A percentile compares a stretch with the other conserved stretches of the same genome.
These are phyloP conservation scores for Tricholoma sp. DNA, from an alignment of 768 basidiomycete species.

Conservation along the genomic window DNA sequence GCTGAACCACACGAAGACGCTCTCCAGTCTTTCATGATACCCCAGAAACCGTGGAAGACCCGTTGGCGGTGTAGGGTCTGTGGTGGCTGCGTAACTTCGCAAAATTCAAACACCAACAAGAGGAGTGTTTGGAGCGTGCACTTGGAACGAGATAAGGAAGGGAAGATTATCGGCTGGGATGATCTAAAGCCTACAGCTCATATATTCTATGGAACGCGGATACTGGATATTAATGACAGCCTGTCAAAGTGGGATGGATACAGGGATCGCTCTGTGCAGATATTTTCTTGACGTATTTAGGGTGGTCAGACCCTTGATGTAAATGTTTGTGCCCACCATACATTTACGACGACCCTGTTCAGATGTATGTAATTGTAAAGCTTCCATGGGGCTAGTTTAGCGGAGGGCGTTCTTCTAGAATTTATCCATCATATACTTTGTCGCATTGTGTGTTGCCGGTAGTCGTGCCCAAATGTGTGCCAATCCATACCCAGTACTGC, in stretches of 20 bases:
- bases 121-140: conserved; percentile 58
- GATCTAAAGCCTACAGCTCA: conserved; percentile 56
- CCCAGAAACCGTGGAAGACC: conserved; percentile 51
- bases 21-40: conserved; percentile 44
- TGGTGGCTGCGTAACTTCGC: conserved; percentile 47
- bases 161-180: conserved; percentile 49
- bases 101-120: conserved; percentile 41
- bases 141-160: conserved; percentile 47
- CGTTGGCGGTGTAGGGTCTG: conserved; percentile 61
- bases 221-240: conserved; percentile 51
- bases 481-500: conserved; percentile 13
- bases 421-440: background rate
- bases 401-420: background rate
- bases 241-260: conserved; percentile 69
- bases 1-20: conserved; percentile 24
- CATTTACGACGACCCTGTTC: background rate
- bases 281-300: conserved; percentile 15
- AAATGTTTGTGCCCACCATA: background rate
- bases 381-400: background rate
- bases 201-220: conserved; percentile 60
- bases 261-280: conserved; percentile 37
- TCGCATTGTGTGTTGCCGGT: background rate
- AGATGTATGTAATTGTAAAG: background rate
- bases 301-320: background rate
- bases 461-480: conserved; percentile 10